Base-by-base conservation (phyloP, 2,329 filamentous ascomycete species). In the Decorospora gaudefroyi region DNA sequence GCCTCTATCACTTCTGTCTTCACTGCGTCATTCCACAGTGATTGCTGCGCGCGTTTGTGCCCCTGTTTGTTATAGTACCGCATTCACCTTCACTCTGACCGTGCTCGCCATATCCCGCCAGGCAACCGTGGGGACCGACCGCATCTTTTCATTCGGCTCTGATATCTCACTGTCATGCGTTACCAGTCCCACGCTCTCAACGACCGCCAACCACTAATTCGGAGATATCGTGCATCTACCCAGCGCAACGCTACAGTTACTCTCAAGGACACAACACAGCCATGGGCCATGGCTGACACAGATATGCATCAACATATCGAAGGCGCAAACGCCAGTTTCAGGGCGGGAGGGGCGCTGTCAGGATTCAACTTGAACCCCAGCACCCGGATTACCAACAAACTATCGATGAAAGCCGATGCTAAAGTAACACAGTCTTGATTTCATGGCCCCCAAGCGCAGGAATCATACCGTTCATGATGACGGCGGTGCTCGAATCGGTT, bases 401-500 rank as follows among this genome's bases (percentile, higher is more conserved):
- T 51, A 9, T 43, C 42, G 13, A 37, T 47, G 23, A 46, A 36
- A 25, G 39, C 31, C 9, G 38, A 51, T 18, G 43, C 39, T 15
- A n/a, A n/a, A n/a, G n/a, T n/a, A 47, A 51, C 35, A 36, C 42
- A 12, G 34, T 51, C 25, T 18, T 51, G 7, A 19, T 47, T 25
- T 39, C 28, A 26, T 47, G 39, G 38, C 39, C 18, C 23, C 31
- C 19, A n/a, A 35, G 19, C 18, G n/a, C 16, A 7, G 37, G 13
- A 21, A 6, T 27, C 6, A 16, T 26, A 9, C 18, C 15, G 10
- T 31, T 8, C 10, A 13, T 27, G 19, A 30, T 30, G 21, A 36
- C 35, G 23, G 13, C 11, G 7, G 4, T 35, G n/a, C 27, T 46
- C 11, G 9, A 35, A 12, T 40, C 30, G n/a, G 12, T 36, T 17